Percentiles rank a stretch among this genome's conserved stretches.
Evolutionary conservation across 306 rosid genomes (phyloP).

Genomic region (Castanea sativa): DNA sequence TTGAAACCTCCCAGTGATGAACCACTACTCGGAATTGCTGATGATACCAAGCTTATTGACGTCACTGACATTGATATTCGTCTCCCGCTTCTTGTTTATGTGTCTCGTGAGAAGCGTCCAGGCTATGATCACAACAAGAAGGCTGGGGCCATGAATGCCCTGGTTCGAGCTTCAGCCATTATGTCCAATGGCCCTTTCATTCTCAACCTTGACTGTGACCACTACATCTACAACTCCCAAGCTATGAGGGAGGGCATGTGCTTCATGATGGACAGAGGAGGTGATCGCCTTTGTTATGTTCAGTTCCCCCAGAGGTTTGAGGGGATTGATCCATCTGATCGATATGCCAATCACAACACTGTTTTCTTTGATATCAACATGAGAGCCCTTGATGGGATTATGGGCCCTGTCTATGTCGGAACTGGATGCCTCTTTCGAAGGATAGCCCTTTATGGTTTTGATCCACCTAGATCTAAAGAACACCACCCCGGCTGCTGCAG

Average conservation of each 20-base stretch:
- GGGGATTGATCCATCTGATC: conserved; percentile 96
- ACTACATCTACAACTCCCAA: conserved; percentile 82
- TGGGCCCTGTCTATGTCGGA: conserved; percentile 96
- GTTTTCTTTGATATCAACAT: conserved; percentile 96
- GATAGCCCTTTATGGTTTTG: conserved; percentile 86
- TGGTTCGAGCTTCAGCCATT: conserved; percentile 88
- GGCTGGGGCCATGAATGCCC: conserved; percentile 96
- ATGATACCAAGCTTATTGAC: conserved; percentile 66
- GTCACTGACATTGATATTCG: conserved; percentile 78
- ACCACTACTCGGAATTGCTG: conserved; percentile 69
- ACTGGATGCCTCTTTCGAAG: conserved; percentile 95
- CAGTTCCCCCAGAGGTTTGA: conserved; percentile 98
- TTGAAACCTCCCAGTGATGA: conserved; percentile 97
- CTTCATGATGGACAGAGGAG: conserved; percentile 99
- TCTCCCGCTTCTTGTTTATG: conserved; percentile 91
- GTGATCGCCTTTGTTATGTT: conserved; percentile 89
- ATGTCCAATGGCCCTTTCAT: conserved; percentile 96
- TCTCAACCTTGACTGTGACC: conserved; percentile 93
- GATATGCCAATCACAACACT: conserved; percentile 95
- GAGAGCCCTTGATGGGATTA: conserved; percentile 98
- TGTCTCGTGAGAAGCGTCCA: conserved; percentile 94
- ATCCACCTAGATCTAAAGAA: conserved; percentile 90
- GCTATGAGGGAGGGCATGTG: conserved; percentile 99
- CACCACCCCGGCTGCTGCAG: conserved; percentile 58
- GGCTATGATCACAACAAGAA: conserved; percentile 97